Base-by-base conservation (phyloP, 106 monocot species). In the Phalaenopsis aphrodite region DNA sequence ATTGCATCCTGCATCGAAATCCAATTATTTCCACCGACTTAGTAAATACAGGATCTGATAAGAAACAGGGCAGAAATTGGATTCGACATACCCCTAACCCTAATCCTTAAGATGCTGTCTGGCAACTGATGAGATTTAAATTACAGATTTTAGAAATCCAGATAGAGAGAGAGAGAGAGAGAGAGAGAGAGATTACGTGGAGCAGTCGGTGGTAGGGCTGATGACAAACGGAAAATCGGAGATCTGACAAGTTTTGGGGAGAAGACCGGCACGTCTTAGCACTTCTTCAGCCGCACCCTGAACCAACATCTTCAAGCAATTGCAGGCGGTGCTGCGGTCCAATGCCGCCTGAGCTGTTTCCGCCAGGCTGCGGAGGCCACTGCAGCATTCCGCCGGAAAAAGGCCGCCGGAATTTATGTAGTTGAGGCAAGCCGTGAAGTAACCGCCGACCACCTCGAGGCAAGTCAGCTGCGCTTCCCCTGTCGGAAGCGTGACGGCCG, bases 201-300 rank as follows among this genome's bases (percentile, higher is more conserved):
- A 36, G 39, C 82, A 82, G 21, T 82, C 67, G 36, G 61, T 64
- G 82, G n/a, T 23, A 21, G 82, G 82, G 82, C 77, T 52, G 77
- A 82, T 77, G 66, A 65, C 30, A 45, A 55, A 79, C 4, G 73
- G 61, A 64, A 80, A 5, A 24, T 65, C 64, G 45, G 42, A 37
- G 72, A 83, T 16, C 3, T 56, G 39, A 17, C 83, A 83, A 42
- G 21, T 45, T 39, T 24, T 42, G 2, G 83, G 83, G 42, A 83
- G 78, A 16, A 52, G 5, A 8, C 65, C 56, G 56, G 78, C 83
- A 18, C 55, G 72, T 4, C 24, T 23, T 68, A 73, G 21, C 71
- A 41, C 68, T 30, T n/a, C 8, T 39, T 38, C 68, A 10, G 83
- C 41, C 0, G 72, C 38, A 3, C 78, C 72, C 41, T 37, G 14